phyloP scores from a whole-genome alignment of 2,329 filamentous ascomycete genomes.

The Mycosphaerella sp. region DNA sequence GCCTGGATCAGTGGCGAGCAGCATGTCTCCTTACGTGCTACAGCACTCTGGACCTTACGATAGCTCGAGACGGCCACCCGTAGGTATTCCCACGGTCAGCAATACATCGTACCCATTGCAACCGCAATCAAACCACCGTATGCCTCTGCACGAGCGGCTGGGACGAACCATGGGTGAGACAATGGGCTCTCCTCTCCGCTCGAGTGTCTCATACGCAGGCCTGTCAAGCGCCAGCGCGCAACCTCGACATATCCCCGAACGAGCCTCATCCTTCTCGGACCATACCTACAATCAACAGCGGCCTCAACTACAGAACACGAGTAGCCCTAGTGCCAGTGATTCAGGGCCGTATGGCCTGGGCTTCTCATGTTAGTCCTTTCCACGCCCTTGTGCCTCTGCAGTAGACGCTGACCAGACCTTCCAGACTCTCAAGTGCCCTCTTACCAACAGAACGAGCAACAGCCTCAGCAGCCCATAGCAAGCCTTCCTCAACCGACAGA shows the following conservation, averaged over 20 bases:
- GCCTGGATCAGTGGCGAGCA: constrained; percentile 39
- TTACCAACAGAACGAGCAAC: constrained; percentile 17
- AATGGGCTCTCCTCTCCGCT: constrained; percentile 41
- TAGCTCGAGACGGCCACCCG: constrained; percentile 21
- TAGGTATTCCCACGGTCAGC: constrained; percentile 16
- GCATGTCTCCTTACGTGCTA: constrained; percentile 35
- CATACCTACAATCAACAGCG: constrained; percentile 22
- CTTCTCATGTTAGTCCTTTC: constrained; percentile 30
- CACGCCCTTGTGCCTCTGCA: not conserved
- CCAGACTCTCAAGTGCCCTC: constrained; percentile 21
- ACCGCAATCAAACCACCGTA: constrained; percentile 37
- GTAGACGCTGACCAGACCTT: constrained; percentile 1
- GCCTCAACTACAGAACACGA: constrained; percentile 19
- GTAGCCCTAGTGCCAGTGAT: constrained; percentile 15
- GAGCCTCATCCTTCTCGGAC: constrained; percentile 27
- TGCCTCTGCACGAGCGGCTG: constrained; percentile 42
- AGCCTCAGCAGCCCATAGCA: constrained; percentile 11
- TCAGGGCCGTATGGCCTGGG: constrained; percentile 30
- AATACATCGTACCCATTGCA: constrained; percentile 16
- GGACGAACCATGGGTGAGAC: constrained; percentile 39
- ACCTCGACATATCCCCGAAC: constrained; percentile 17
- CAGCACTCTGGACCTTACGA: constrained; percentile 30
- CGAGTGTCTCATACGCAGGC: constrained; percentile 42
- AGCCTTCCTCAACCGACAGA: constrained; percentile 12
- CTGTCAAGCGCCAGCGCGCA: constrained; percentile 20